A percentile compares a stretch with the other conserved stretches of the same genome.
These are phyloP conservation scores for Kappamyces sp. DNA, from an alignment of 192 early-diverging fungal species.

Conservation along the genomic window DNA sequence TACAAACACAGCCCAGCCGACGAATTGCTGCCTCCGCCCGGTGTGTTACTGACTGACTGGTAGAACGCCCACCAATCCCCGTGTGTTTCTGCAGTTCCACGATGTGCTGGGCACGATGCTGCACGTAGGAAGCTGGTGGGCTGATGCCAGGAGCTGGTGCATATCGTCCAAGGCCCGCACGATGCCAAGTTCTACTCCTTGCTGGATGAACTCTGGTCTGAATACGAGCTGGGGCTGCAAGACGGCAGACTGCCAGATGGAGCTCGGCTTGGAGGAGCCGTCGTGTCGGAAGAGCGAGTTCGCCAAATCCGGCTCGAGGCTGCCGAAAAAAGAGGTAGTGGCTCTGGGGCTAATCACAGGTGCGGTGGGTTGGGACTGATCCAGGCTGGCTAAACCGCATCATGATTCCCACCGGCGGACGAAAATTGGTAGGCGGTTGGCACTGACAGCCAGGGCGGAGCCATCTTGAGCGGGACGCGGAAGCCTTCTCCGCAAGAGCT, in stretches of 20 bases:
- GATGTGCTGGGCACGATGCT: slow-evolving; percentile 69
- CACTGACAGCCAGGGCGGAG: background rate
- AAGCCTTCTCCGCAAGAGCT: slow-evolving; percentile 45
- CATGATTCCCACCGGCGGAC: slow-evolving; percentile 56
- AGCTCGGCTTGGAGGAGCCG: slow-evolving; percentile 46
- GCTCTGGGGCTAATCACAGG: too few relatives aligned
- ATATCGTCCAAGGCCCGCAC: slow-evolving; percentile 52
- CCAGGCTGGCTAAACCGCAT: slow-evolving; percentile 32
- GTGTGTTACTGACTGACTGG: too few relatives aligned
- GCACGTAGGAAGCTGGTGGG: slow-evolving; percentile 48
- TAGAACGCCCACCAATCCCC: too few relatives aligned
- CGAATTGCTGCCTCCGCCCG: too few relatives aligned
- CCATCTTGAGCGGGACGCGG: slow-evolving; percentile 9
- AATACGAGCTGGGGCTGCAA: slow-evolving; percentile 49
- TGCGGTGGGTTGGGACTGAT: too few relatives aligned
- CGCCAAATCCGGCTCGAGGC: slow-evolving; percentile 42
- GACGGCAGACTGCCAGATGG: slow-evolving; percentile 58
- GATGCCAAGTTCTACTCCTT: slow-evolving; percentile 60
- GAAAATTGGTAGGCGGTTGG: slow-evolving; percentile 27
- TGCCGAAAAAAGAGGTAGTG: slow-evolving; percentile 51
- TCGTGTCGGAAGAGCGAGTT: slow-evolving; percentile 28
- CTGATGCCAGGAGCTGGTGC: background rate
- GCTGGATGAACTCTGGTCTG: slow-evolving; percentile 46
- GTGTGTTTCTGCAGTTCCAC: slow-evolving; percentile 58
- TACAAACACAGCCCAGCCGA: slow-evolving; percentile 35